These are phyloP conservation scores for Euphorbia peplus DNA, from an alignment of 345 rosid genomes.

Conservation along the genomic window DNA sequence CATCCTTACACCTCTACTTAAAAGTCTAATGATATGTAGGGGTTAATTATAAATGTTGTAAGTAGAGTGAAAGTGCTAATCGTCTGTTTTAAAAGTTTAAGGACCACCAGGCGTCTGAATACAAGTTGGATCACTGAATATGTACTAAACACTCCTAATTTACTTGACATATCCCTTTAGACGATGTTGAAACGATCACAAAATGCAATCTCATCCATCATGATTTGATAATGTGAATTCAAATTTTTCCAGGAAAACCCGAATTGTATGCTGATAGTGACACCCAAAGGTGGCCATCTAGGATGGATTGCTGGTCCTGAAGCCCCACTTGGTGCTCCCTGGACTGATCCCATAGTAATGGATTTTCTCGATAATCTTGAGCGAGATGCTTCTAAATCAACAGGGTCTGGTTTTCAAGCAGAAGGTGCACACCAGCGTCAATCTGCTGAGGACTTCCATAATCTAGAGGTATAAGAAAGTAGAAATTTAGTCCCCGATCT, in stretches of 20 bases:
- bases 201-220: not conserved
- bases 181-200: too few species aligned
- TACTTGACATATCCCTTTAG: too few species aligned
- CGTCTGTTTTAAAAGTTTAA: too few species aligned
- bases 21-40: too few species aligned
- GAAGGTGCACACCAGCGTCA: conserved; percentile 11
- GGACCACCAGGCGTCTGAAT: too few species aligned
- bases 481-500: too few species aligned
- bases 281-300: conserved; percentile 87
- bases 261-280: conserved; percentile 75
- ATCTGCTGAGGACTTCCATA: conserved; percentile 24
- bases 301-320: conserved; percentile 87
- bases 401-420: conserved; percentile 5
- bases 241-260: conserved; percentile 52
- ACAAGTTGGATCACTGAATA: too few species aligned
- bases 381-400: conserved; percentile 20
- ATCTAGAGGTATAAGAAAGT: conserved; percentile 28
- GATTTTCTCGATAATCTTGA: conserved; percentile 76
- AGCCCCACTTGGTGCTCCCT: conserved; percentile 77
- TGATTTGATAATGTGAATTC: not conserved
- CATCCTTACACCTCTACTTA: too few species aligned
- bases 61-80: too few species aligned
- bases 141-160: too few species aligned
- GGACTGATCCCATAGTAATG: conserved; percentile 79
- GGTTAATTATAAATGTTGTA: too few species aligned